A percentile compares a stretch with the other conserved stretches of the same genome.
These are phyloP conservation scores for Phalaenopsis aphrodite DNA, from an alignment of 106 monocot genomes.

Conservation along the genomic window DNA sequence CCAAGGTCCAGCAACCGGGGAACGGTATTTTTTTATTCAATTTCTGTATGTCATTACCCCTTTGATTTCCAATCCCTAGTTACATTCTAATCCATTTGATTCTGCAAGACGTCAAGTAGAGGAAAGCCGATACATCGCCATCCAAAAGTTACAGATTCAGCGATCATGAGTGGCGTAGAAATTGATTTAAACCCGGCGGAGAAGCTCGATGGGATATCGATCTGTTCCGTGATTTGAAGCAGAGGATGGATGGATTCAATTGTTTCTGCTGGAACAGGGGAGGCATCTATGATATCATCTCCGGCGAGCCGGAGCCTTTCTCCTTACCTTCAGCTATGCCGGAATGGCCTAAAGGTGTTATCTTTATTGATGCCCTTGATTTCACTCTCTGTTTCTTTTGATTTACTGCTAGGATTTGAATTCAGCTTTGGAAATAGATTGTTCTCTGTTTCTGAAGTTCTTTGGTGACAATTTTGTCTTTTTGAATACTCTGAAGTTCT, in stretches of 20 bases:
- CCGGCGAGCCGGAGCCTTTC: conserved; percentile 21
- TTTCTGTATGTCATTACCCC: too few relatives aligned
- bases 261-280: conserved; percentile 18
- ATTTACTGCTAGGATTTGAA: background rate
- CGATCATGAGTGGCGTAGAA: background rate
- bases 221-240: background rate
- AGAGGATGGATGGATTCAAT: conserved; percentile 12
- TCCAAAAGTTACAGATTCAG: too few relatives aligned
- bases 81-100: too few relatives aligned
- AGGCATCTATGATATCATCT: conserved; percentile 11
- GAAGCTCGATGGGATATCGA: conserved; percentile 5
- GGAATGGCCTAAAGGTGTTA: conserved; percentile 28
- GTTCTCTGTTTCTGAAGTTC: background rate
- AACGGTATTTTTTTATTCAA: too few relatives aligned
- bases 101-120: too few relatives aligned
- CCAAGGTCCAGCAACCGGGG: too few relatives aligned
- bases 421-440: background rate
- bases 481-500: background rate
- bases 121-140: too few relatives aligned
- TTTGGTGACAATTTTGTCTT: background rate
- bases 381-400: background rate
- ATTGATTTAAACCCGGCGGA: background rate
- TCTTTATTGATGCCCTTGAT: conserved; percentile 1
- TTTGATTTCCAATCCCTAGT: too few relatives aligned
- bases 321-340: conserved; percentile 18